Evolutionary conservation across 208 protist genomes (phyloP).

Genomic region (Spongospora subterranea): DNA sequence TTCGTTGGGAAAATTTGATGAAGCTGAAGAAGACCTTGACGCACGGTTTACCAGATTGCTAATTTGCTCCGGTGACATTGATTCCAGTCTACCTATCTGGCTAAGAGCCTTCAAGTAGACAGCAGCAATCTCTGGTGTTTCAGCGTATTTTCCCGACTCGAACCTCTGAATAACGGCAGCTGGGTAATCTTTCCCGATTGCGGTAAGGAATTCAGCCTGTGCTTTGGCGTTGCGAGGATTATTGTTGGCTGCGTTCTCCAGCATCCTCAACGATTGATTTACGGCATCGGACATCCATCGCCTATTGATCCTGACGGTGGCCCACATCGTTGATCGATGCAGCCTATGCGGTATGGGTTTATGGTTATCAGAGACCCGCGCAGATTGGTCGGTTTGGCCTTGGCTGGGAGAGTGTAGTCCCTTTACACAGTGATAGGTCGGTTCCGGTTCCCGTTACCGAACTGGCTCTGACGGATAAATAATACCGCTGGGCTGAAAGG

Average conservation of each 20-base stretch:
- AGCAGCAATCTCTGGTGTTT: not conserved
- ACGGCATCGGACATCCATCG: not conserved
- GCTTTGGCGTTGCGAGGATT: not conserved
- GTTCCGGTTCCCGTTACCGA: too few relatives aligned
- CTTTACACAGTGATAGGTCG: too few relatives aligned
- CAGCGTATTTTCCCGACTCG: slow-evolving; percentile 45
- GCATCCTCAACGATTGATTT: not conserved
- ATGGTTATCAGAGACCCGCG: too few relatives aligned
- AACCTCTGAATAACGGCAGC: slow-evolving; percentile 8
- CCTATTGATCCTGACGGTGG: not conserved
- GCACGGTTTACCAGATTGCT: not conserved
- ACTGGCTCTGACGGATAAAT: too few relatives aligned
- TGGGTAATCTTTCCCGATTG: not conserved
- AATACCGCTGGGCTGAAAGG: too few relatives aligned
- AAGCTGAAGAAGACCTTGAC: not conserved
- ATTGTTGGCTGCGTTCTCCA: not conserved
- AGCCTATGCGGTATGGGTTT: too few relatives aligned
- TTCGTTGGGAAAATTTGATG: not conserved
- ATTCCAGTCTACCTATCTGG: not conserved
- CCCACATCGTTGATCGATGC: not conserved
- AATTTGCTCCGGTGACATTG: not conserved
- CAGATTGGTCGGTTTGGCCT: too few relatives aligned
- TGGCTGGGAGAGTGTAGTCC: too few relatives aligned
- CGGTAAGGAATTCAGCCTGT: not conserved
- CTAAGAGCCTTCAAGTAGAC: slow-evolving; percentile 62